Conservation (phyloP, 805 yeast genomes). For the Nakazawaea laoshanensis region DNA sequence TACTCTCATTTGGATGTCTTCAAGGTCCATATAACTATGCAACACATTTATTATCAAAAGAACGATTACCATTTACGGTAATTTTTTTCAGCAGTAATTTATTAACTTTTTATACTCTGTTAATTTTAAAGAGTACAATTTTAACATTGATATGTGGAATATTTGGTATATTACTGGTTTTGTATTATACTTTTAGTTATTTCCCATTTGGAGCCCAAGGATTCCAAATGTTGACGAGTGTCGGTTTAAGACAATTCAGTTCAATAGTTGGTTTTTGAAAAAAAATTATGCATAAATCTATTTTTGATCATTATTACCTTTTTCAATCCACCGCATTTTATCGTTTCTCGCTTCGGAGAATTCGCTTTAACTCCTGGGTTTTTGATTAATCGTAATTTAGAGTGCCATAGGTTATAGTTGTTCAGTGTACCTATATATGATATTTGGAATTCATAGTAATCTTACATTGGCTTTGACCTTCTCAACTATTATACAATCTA, state of each 20-base stretch:
- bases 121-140: constrained; percentile 61
- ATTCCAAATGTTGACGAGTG: constrained; percentile 37
- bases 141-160: constrained; percentile 70
- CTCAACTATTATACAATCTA: too few species aligned
- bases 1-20: constrained; percentile 79
- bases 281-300: too few species aligned
- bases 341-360: too few species aligned
- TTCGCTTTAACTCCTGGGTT: too few species aligned
- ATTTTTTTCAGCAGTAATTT: constrained; percentile 77
- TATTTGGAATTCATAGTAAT: too few species aligned
- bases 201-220: constrained; percentile 94
- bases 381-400: too few species aligned
- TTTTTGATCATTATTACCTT: too few species aligned
- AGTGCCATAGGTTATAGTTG: too few species aligned
- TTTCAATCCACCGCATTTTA: too few species aligned
- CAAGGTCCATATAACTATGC: constrained; percentile 88
- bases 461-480: too few species aligned
- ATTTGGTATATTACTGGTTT: constrained; percentile 76
- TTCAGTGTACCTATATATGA: too few species aligned
- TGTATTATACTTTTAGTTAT: constrained; percentile 85
- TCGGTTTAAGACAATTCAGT: constrained; percentile 24
- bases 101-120: constrained; percentile 71
- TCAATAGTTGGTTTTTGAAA: constrained; percentile 30
- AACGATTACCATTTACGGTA: constrained; percentile 70
- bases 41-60: constrained; percentile 64